Evolutionary conservation across 2,329 filamentous ascomycete genomes (phyloP), one percentile per base, ranked within the genome.

Genomic region (Beauveria caledonica): DNA sequence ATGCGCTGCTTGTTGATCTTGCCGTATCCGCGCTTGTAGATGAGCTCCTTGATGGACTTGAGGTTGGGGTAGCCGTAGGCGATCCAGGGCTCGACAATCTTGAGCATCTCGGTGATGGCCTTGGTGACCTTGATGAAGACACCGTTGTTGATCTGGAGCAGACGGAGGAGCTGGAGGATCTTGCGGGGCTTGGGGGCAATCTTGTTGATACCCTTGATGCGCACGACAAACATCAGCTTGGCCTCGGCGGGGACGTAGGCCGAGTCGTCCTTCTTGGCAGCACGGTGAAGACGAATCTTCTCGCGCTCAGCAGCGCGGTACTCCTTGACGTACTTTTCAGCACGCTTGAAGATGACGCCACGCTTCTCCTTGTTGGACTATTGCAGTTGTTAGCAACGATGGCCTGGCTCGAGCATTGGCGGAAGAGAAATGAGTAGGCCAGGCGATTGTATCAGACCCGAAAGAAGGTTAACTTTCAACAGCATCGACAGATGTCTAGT

Each of bases 121-220:
- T 97, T 99, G 82, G 92, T 97, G 75, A 97, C 84, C 75, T 87
- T 88, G 80, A 99, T 84, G 83, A 99, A 99, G 79, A 97, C 91
- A 80, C 93, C 94, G 80, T 96, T 97, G 90, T 99, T 99, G 89
- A 99, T 99, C 85, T 99, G 94, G 73, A 99, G 88, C 68, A 99
- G 91, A 85, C 94, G 93, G 77, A 99, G 92, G 64, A 99, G 90
- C 83, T 99, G 94, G 72, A 99, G 87, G 75, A 96, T 97, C 88
- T 99, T 99, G 86, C 94, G 92, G 80, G 95, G 95, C 90, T 99
- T 97, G 72, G 94, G 94, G 77, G 95, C 87, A 73, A 99, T 97
- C 90, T 99, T 99, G 90, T 97, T 97, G 92, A 99, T 97, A 96
- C 93, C 94, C 91, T 99, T 99, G 86, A 99, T 99, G 78, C 94